Evolutionary conservation across 179 eudicot genomes (phyloP).

Genomic region (Sideroxylon spinosum): DNA sequence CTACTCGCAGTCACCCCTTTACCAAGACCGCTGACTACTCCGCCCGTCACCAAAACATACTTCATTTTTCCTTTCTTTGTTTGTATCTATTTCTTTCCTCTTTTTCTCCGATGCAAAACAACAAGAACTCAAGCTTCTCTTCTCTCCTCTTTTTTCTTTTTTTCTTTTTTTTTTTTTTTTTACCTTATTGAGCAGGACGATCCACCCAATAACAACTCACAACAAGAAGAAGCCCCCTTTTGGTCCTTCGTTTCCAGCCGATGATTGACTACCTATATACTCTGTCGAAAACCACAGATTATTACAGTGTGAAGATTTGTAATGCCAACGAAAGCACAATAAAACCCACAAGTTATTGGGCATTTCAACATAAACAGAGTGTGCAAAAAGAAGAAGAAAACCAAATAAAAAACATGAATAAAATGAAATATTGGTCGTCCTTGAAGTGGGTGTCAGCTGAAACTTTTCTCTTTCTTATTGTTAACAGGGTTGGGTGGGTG

Average conservation of each 20-base stretch:
- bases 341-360: background rate
- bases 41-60: constrained; percentile 87
- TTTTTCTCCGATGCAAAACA: background rate
- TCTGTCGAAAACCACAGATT: background rate
- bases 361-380: constrained; percentile 8
- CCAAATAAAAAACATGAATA: background rate
- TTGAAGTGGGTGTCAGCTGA: no score
- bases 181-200: background rate
- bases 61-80: constrained; percentile 38
- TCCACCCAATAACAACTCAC: background rate
- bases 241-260: background rate
- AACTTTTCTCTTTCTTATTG: no score
- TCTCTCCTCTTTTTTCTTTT: no score
- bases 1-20: constrained; percentile 93
- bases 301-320: background rate
- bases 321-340: background rate
- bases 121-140: background rate
- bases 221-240: background rate
- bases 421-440: background rate
- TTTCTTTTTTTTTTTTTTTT: no score
- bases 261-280: background rate
- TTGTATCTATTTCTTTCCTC: no score
- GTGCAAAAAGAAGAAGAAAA: background rate
- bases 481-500: no score
- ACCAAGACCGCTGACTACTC: constrained; percentile 84